Evolutionary conservation across 2,329 filamentous ascomycete genomes (phyloP), one percentile per base, ranked within the genome.

Genomic region (Leptoxyphium fumago): DNA sequence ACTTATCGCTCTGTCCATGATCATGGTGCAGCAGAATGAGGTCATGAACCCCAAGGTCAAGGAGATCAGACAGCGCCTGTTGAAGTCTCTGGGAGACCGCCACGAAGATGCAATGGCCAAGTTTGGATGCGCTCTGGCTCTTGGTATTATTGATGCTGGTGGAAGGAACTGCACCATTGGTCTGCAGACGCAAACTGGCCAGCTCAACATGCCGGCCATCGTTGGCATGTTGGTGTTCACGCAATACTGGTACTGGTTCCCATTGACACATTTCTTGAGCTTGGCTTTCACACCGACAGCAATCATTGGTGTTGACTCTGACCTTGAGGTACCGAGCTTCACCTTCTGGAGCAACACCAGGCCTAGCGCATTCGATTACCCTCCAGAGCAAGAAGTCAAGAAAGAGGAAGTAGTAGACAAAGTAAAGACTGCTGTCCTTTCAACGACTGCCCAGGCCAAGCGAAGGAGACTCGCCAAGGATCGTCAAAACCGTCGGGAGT

Each of bases 171-270:
- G 91, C 73, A 95, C 91, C 14, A 96, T 98, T 54, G 89, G 89
- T 28, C 74, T 98, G 34, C 91, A 98, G 64, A 98, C 91, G 1
- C 91, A 94, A 66, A 95, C 89, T 0, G 93, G 93, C 51, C 98
- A 95, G 61, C 78, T 98, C 52, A 96, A 98, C 72, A 95, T 98
- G 88, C 80, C 88, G 14, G 93, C 86, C 48, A 94, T 98, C 52
- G 88, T 98, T 14, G 93, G 91, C 53, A 94, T 94, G 80, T 89
- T 87, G 26, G 84, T 98, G 43, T 98, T 98, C 67, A 94, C 88
- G 8, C 91, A 98, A 63, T 98, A 98, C 71, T 98, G 91, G 91
- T 98, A 98, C 71, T 98, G 91, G 91, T 98, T 98, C 77, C 91
- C 91, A 47, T 82, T 96, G 57, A 94, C 91, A 28, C 91, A 98